Evolutionary conservation across 179 eudicot genomes (phyloP).

Genomic region (Amaranthus tricolor): DNA sequence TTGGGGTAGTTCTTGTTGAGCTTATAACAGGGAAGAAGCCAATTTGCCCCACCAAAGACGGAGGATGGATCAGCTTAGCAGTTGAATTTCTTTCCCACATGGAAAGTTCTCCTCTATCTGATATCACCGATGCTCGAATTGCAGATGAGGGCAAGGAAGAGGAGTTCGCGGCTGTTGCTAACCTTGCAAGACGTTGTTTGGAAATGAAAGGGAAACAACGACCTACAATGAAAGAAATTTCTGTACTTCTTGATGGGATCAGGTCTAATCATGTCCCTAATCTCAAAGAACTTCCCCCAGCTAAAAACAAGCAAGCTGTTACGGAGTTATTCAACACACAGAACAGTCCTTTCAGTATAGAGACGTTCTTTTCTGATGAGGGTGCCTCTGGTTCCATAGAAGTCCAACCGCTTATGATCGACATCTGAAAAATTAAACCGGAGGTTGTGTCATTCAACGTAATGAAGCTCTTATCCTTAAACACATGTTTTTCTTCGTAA

Average conservation of each 20-base stretch:
- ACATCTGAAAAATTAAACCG: not conserved
- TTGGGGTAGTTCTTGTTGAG: conserved; percentile 36
- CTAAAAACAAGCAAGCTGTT: not conserved
- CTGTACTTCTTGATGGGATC: conserved; percentile 10
- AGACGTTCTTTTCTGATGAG: not conserved
- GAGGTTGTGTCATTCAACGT: too few species aligned
- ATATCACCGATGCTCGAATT: conserved; percentile 17
- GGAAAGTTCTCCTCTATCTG: conserved; percentile 20
- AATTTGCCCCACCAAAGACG: conserved; percentile 20
- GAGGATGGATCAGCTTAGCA: conserved; percentile 30
- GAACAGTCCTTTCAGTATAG: not conserved
- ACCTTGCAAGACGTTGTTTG: conserved; percentile 22
- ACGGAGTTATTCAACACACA: not conserved
- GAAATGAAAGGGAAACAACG: conserved; percentile 19
- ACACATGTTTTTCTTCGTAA: too few species aligned
- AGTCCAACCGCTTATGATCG: conserved; percentile 21
- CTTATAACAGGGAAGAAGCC: conserved; percentile 34
- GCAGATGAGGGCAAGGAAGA: conserved; percentile 25
- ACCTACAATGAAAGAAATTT: conserved; percentile 24
- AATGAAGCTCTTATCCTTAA: too few species aligned
- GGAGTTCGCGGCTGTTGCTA: conserved; percentile 22
- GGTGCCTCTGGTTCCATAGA: conserved; percentile 8
- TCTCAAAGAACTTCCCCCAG: not conserved
- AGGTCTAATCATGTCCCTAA: conserved; percentile 1
- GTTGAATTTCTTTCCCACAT: conserved; percentile 24